Evolutionary conservation across 331 rosid species (phyloP), one percentile per base, ranked within the genome.

Genomic region (Stylosanthes scabra): DNA sequence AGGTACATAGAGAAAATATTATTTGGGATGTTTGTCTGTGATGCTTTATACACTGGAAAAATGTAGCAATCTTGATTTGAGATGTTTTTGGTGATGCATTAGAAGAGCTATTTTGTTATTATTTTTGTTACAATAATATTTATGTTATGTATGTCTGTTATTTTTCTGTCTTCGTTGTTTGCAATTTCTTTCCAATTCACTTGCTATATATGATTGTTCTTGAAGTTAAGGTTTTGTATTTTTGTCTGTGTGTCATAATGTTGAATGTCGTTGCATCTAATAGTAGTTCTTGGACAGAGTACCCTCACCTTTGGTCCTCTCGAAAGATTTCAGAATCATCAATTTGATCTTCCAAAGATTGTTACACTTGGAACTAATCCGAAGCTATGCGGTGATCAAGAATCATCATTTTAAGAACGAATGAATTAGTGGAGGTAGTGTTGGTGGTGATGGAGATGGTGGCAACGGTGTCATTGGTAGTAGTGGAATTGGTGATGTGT

Each of bases 51-150:
- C 25, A 20, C 25, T 20, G 25, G 25, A 1, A 20, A 20, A 20
- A 6, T 66, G 74, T 78, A 66, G 63, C 8, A 13, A 46, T 55
- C 14, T 57, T n/a, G 8, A 64, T 63, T 42, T 3, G 42, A 57
- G 64, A 57, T 11, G 7, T 27, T 78, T 25, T 52, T 2, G 3
- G 56, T n/a, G 77, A 58, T 4, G 39, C 29, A 2, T 59, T 68
- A 34, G 57, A 72, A 80, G 65, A 55, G 68, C 4, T 13, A 34
- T 34, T 34, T 20, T 34, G 6, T 34, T 34, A 9, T 25, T 29
- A 28, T 37, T 11, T 2, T 31, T 29, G 46, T 42, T 11, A 42
- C 29, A 41, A 25, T 46, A 4, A 16, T 72, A 5, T 66, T 51
- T 7, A 3, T 6, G 20, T 25, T 4, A 16, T 47, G 3, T 9